Percentiles rank a stretch among this genome's conserved stretches.
phyloP scores from a whole-genome alignment of 495 filamentous ascomycete genomes.

The Entonaema liquescens region DNA sequence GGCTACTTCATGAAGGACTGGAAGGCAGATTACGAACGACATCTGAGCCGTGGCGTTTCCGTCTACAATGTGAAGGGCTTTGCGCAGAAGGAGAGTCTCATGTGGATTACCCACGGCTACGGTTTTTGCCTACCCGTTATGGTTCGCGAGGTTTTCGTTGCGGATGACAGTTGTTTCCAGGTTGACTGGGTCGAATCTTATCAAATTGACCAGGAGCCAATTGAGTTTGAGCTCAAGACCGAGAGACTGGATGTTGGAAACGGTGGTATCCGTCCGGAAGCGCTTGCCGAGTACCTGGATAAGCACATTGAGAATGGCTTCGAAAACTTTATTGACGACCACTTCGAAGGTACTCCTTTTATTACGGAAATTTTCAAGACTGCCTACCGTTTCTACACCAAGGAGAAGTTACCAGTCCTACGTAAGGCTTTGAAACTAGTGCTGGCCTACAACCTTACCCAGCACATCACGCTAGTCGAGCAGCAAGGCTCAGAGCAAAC shows the following conservation, averaged over 20 bases:
- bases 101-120: conserved; percentile 90
- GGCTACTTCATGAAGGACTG: conserved; percentile 98
- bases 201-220: conserved; percentile 69
- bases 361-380: conserved; percentile 94
- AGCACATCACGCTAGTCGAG: conserved; percentile 91
- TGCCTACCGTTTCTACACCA: conserved; percentile 85
- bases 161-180: conserved; percentile 89
- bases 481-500: conserved; percentile 81
- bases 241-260: conserved; percentile 84
- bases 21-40: conserved; percentile 93
- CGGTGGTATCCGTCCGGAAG: conserved; percentile 78
- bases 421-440: conserved; percentile 92
- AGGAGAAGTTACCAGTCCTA: conserved; percentile 82
- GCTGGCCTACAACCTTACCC: conserved; percentile 89
- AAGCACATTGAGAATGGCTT: conserved; percentile 89
- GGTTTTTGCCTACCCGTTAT: conserved; percentile 86
- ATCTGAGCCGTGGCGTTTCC: conserved; percentile 83
- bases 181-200: conserved; percentile 88
- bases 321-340: conserved; percentile 90
- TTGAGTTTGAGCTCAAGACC: conserved; percentile 82
- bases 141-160: conserved; percentile 89
- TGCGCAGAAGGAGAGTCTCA: conserved; percentile 75
- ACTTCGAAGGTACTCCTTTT: conserved; percentile 93
- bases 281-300: conserved; percentile 88
- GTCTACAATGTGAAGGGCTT: conserved; percentile 95